A percentile compares a stretch with the other conserved stretches of the same genome.
phyloP scores from a whole-genome alignment of 2,329 filamentous ascomycete species.

The Colletotrichum siamense region DNA sequence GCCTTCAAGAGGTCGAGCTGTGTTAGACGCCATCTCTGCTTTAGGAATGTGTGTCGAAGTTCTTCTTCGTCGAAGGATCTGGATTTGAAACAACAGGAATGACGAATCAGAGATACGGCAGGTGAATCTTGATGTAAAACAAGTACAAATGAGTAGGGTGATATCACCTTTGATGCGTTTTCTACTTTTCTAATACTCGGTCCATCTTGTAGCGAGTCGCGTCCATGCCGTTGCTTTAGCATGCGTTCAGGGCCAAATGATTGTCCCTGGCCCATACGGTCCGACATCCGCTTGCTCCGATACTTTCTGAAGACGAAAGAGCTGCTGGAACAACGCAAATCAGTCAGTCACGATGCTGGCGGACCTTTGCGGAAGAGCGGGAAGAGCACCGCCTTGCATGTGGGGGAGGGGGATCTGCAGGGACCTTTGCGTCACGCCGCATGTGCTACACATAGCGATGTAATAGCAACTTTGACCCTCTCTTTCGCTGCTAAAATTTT shows the following conservation, averaged over 20 bases:
- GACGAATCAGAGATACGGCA: not conserved
- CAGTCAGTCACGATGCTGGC: not conserved
- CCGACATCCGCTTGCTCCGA: not conserved
- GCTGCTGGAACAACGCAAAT: not conserved
- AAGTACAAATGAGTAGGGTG: not conserved
- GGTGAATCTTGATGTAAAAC: not conserved
- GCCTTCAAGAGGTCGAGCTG: not conserved
- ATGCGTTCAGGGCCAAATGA: not conserved
- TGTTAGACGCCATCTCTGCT: not conserved
- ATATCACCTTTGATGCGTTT: not conserved
- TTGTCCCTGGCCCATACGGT: not conserved
- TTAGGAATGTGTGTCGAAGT: not conserved
- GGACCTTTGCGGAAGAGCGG: not conserved
- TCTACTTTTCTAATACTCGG: not conserved
- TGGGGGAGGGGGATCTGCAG: not conserved
- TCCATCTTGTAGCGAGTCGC: not conserved
- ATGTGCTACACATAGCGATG: not conserved
- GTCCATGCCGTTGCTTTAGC: not conserved
- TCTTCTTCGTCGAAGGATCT: not conserved
- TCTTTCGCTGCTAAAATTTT: not conserved
- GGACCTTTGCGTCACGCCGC: not conserved
- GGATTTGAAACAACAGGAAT: not conserved
- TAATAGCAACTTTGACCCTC: not conserved
- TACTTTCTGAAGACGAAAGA: not conserved
- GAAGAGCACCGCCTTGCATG: not conserved